A percentile compares a stretch with the other conserved stretches of the same genome.
phyloP scores from a whole-genome alignment of 2,329 filamentous ascomycete species.

The Aspergillus pseudoterreus region DNA sequence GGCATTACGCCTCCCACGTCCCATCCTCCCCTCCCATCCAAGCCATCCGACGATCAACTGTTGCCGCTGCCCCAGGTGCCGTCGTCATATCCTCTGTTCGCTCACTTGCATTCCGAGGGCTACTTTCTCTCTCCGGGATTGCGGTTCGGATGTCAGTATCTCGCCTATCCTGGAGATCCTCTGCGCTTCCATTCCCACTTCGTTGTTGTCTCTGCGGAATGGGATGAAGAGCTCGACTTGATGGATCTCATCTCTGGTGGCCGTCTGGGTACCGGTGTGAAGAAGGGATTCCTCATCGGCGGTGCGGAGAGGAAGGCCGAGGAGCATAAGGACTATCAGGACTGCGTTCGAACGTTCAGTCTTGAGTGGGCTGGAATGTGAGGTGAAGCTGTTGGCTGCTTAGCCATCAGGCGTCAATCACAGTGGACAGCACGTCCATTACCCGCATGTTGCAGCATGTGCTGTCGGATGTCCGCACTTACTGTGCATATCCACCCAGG shows the following conservation, averaged over 20 bases:
- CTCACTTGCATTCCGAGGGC: constrained; percentile 70
- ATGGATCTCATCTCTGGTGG: constrained; percentile 84
- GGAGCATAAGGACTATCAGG: constrained; percentile 32
- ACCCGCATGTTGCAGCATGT: not conserved
- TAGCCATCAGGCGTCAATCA: not conserved
- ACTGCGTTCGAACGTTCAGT: constrained; percentile 66
- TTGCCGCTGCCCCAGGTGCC: constrained; percentile 36
- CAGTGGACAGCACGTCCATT: not conserved
- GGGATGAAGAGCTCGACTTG: constrained; percentile 81
- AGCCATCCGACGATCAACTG: constrained; percentile 22
- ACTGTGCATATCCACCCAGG: no score
- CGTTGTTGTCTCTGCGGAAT: constrained; percentile 75
- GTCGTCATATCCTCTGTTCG: constrained; percentile 69
- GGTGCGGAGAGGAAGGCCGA: constrained; percentile 51
- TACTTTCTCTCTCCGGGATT: constrained; percentile 91
- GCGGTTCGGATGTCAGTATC: constrained; percentile 90
- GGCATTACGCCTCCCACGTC: constrained; percentile 51
- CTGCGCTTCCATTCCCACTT: constrained; percentile 95
- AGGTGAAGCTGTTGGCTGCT: constrained; percentile 17
- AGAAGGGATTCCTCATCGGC: constrained; percentile 89
- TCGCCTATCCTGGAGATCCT: constrained; percentile 92
- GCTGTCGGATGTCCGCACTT: no score
- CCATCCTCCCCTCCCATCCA: constrained; percentile 41
- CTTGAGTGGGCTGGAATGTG: constrained; percentile 95
- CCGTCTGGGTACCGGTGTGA: constrained; percentile 85